These are phyloP conservation scores for Fusarium heterosporum DNA, from an alignment of 2,329 filamentous ascomycete species.

Conservation along the genomic window DNA sequence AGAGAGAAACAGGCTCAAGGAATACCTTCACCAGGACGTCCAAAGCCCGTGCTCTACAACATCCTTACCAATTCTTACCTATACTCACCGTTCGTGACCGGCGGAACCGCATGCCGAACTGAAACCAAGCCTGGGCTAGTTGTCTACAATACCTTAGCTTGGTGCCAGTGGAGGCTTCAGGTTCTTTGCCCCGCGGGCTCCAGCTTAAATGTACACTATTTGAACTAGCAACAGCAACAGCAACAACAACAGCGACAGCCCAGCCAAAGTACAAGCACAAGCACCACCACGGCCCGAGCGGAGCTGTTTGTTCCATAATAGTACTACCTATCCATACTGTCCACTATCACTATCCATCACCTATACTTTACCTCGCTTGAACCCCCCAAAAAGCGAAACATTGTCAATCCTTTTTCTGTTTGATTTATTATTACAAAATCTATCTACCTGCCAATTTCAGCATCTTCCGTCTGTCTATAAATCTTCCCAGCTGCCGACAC, in stretches of 20 bases:
- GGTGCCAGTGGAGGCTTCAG: conserved; percentile 1
- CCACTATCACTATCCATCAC: conserved; percentile 13
- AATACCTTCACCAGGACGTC: conserved; percentile 3
- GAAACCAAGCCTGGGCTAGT: conserved; percentile 46
- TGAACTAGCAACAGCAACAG: conserved; percentile 33
- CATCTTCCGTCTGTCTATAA: conserved; percentile 22
- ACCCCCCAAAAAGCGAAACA: conserved; percentile 7
- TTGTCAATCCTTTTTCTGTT: conserved; percentile 24
- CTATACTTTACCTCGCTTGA: conserved; percentile 18
- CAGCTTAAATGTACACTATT: conserved; percentile 34
- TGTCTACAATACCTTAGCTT: not conserved
- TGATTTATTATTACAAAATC: not conserved
- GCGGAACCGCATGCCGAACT: conserved; percentile 46
- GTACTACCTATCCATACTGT: not conserved
- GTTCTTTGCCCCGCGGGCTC: conserved; percentile 41
- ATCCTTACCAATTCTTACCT: conserved; percentile 40
- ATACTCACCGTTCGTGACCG: conserved; percentile 45
- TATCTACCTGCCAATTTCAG: conserved; percentile 9
- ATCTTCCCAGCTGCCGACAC: not conserved
- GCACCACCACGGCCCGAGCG: conserved; percentile 43
- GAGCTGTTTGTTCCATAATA: conserved; percentile 41
- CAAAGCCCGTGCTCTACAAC: conserved; percentile 32
- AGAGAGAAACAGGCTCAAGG: not conserved
- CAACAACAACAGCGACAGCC: conserved; percentile 12
- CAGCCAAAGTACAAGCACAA: conserved; percentile 2